Evolutionary conservation across 805 yeast genomes (phyloP), one percentile per base, ranked within the genome.

Genomic region (Saturnispora halmiae): DNA sequence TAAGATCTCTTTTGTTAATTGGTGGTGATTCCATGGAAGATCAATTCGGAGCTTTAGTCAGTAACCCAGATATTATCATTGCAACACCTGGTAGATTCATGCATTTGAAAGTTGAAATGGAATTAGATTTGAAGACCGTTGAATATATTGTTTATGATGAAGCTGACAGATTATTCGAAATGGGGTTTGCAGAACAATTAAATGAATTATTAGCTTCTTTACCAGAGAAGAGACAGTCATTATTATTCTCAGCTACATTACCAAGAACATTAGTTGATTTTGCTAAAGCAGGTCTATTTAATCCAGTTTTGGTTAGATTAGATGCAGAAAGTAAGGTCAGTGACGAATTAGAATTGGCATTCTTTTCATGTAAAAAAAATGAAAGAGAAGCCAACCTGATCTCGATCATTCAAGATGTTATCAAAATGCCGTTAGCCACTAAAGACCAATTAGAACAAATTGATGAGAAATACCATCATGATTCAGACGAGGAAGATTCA

Each of bases 21-120:
- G 99, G 99, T 65, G 99, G 99, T 67, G 99, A 92, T 56, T 84
- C 96, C n/a, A 66, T 92, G 54, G 98, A 92, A 56, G 96, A 90
- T 42, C 98, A 92, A 65, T 92, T 92, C 58, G 70, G 83, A 18
- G 77, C 84, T 58, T 85, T 92, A 94, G 79, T 88, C 83, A 63
- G 79, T 42, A 86, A 87, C 55, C 99, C 99, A 0, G 99, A 92
- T 65, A 79, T 94, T 27, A 72, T 92, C 30, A 80, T 92, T 44
- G 97, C 97, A 16, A 92, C 98, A 0, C 99, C 99, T 0, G 99
- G 99, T 60, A 74, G 99, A 61, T 92, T 92, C 54, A 63, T 90
- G 63, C 99, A 92, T 72, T 72, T 92, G 57, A 85, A 90, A 59
- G 88, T 90, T 21, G 99, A 92, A 65, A 92, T 92, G 99, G 75